phyloP scores from a whole-genome alignment of 139 green algal genomes.

The Nannochloris sp. region DNA sequence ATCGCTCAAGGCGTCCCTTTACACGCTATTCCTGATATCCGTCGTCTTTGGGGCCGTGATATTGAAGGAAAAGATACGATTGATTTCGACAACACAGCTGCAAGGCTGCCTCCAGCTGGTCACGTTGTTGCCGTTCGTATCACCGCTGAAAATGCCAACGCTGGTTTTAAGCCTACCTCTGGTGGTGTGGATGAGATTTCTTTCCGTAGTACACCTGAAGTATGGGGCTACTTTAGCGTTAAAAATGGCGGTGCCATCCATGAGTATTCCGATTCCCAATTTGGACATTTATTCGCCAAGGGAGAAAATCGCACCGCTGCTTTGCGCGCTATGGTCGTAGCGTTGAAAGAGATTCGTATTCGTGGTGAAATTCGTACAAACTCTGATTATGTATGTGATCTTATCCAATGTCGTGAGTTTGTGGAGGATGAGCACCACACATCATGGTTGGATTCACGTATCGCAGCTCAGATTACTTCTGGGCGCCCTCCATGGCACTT shows the following conservation, averaged over 20 bases:
- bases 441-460: slow-evolving; percentile 92
- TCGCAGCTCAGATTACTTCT: slow-evolving; percentile 68
- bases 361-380: slow-evolving; percentile 95
- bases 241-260: slow-evolving; percentile 90
- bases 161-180: slow-evolving; percentile 96
- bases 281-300: slow-evolving; percentile 96
- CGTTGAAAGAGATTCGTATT: slow-evolving; percentile 78
- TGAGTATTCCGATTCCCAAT: slow-evolving; percentile 96
- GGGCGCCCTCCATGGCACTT: slow-evolving; percentile 83
- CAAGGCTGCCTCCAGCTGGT: slow-evolving; percentile 38
- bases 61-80: slow-evolving; percentile 40
- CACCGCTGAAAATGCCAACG: slow-evolving; percentile 89
- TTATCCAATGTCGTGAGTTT: slow-evolving; percentile 75
- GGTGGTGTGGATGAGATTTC: slow-evolving; percentile 87
- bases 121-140: slow-evolving; percentile 87
- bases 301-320: slow-evolving; percentile 71
- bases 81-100: slow-evolving; percentile 63
- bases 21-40: slow-evolving; percentile 77
- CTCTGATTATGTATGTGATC: slow-evolving; percentile 75
- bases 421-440: slow-evolving; percentile 80
- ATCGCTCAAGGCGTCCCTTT: slow-evolving; percentile 92
- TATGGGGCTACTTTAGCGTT: slow-evolving; percentile 98
- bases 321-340: slow-evolving; percentile 87
- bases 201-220: slow-evolving; percentile 67
- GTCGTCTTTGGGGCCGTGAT: slow-evolving; percentile 60